Percentiles rank a stretch among this genome's conserved stretches.
These are phyloP conservation scores for Diaporthe destruens DNA, from an alignment of 2,329 filamentous ascomycete species.

Conservation along the genomic window DNA sequence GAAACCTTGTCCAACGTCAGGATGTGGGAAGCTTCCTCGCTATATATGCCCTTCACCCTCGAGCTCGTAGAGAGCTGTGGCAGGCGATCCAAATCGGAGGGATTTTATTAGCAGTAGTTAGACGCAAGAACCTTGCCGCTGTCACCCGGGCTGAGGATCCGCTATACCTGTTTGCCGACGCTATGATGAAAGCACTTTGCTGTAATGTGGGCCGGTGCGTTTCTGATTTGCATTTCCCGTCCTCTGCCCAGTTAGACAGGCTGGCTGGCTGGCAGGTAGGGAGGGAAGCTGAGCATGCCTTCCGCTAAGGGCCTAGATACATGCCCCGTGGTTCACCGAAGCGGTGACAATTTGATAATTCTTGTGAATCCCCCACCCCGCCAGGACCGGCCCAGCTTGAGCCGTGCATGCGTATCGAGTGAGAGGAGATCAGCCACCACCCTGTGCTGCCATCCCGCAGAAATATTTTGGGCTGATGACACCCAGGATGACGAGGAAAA, in stretches of 20 bases:
- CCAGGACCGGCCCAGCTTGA: constrained; percentile 10
- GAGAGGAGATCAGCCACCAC: constrained; percentile 1
- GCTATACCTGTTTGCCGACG: constrained; percentile 31
- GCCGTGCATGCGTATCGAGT: background rate
- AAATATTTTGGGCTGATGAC: constrained; percentile 14
- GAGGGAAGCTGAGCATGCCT: constrained; percentile 10
- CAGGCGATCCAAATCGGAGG: constrained; percentile 2
- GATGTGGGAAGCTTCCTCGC: constrained; percentile 16
- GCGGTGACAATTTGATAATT: constrained; percentile 18
- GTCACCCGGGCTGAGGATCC: constrained; percentile 18
- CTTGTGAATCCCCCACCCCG: background rate
- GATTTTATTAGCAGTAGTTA: background rate
- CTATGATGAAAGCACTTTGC: constrained; percentile 37
- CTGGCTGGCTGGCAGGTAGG: background rate
- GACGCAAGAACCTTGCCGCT: constrained; percentile 34
- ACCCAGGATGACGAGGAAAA: background rate
- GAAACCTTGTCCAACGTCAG: background rate
- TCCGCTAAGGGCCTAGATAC: background rate
- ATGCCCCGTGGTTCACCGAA: constrained; percentile 8
- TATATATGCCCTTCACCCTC: constrained; percentile 17
- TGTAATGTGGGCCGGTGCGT: constrained; percentile 25
- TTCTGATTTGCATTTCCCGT: constrained; percentile 35
- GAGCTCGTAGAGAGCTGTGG: constrained; percentile 2
- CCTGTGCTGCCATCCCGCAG: background rate
- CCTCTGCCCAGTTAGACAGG: background rate